A percentile compares a stretch with the other conserved stretches of the same genome.
Conservation (phyloP, 345 rosid species). For the Eucalyptus tenuipes region DNA sequence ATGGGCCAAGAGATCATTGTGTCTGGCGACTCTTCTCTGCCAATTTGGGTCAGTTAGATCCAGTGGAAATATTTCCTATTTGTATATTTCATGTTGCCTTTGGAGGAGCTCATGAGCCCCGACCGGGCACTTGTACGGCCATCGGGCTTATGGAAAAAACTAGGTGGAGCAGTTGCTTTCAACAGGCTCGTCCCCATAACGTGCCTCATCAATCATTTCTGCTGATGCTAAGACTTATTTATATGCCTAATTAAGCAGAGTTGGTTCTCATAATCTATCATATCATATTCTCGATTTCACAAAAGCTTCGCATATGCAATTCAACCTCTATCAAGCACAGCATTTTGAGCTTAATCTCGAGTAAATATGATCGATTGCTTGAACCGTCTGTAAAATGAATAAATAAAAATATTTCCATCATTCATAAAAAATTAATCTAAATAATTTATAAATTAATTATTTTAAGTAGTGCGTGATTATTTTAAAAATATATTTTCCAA, state of each 20-base stretch:
- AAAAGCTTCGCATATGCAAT: not conserved
- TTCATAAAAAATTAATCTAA: too few relatives aligned
- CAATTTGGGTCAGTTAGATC: not conserved
- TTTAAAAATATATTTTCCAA: too few relatives aligned
- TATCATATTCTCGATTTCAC: not conserved
- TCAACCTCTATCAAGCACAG: accelerated
- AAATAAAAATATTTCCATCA: too few relatives aligned
- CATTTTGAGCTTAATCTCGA: not conserved
- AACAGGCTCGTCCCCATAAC: not conserved
- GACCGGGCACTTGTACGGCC: not conserved
- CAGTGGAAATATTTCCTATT: not conserved
- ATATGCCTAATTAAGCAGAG: not conserved
- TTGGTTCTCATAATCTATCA: not conserved
- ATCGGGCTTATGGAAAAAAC: not conserved
- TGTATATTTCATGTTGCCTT: not conserved
- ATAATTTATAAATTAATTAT: too few relatives aligned
- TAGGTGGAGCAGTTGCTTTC: not conserved
- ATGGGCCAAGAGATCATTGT: not conserved
- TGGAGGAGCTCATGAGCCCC: not conserved
- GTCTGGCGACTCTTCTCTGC: not conserved
- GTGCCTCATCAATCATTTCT: not conserved
- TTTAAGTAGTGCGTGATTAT: accelerated
- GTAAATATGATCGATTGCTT: not conserved
- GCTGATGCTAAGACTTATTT: not conserved
- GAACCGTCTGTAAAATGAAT: accelerated